These are phyloP conservation scores for Tagetes patula DNA, from an alignment of 129 eudicot genomes.

Conservation along the genomic window DNA sequence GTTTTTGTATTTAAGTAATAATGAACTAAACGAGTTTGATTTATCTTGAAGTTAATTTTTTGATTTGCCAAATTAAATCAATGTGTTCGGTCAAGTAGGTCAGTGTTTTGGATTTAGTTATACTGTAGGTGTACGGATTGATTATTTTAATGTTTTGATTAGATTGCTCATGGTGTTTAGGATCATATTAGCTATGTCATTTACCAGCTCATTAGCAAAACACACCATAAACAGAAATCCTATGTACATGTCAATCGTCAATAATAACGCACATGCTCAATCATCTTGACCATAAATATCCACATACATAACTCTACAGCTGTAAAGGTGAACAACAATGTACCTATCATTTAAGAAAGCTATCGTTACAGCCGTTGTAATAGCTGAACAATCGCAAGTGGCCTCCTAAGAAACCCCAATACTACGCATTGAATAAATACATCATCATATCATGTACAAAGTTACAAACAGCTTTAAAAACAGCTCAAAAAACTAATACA, in stretches of 20 bases:
- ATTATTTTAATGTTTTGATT: no score
- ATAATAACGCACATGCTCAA: neutral
- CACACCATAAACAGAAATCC: neutral
- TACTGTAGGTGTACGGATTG: no score
- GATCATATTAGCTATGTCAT: slow-evolving; percentile 14
- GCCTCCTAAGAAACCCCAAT: slow-evolving; percentile 83
- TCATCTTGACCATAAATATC: neutral
- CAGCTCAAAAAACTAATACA: neutral
- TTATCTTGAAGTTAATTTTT: no score
- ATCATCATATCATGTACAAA: slow-evolving; percentile 11
- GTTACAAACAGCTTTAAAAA: neutral
- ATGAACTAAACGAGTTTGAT: no score
- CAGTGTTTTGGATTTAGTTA: no score
- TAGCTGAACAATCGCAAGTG: slow-evolving; percentile 82
- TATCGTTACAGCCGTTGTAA: slow-evolving; percentile 63
- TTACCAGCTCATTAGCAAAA: slow-evolving; percentile 6
- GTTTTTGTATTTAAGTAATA: no score
- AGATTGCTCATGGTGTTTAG: no score
- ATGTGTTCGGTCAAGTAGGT: no score
- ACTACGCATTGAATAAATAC: slow-evolving; percentile 42
- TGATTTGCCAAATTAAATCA: no score
- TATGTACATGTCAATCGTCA: neutral
- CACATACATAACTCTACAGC: neutral
- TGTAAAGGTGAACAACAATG: neutral
- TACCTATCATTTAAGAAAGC: slow-evolving; percentile 96